Evolutionary conservation across 1,284 basidiomycete species (phyloP), one percentile per base, ranked within the genome.

Genomic region (Bondarzewia mesenterica): DNA sequence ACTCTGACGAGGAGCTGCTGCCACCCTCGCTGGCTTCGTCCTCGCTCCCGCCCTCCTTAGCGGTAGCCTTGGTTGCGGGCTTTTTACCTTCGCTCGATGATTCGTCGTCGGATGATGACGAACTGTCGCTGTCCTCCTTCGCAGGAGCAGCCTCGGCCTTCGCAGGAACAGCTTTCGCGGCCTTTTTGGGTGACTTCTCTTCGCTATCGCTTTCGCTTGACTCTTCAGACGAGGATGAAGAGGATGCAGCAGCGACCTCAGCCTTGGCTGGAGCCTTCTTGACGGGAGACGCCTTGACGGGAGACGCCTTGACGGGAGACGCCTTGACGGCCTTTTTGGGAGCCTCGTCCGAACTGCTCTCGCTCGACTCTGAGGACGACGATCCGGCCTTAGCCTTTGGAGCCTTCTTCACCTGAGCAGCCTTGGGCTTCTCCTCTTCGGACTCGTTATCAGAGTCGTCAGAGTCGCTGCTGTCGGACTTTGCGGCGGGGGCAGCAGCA

Each of bases 231-330:
- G n/a, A 16, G 4, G n/a, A 16, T 10, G 38, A 40, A 40, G n/a
- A 40, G 4, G 38, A 40, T 5, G 38, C 16, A 40, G 36, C 8
- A 14, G 45, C 15, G 14, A 35, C 18, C 20, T 16, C 35, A 3
- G 26, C 44, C 38, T 45, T 46, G n/a, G 43, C 39, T 15, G 42
- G 23, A 18, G 46, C 18, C 21, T 46, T 44, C 36, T 61, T 74
- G 26, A 73, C 63, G 56, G 70, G 69, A 4, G 64, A 60, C 44
- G 67, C 68, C 56, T 76, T 74, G 55, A 70, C 68, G 4, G 70
- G 69, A 4, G 64, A 60, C 44, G 67, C 68, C 56, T 76, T 74
- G 55, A 70, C 68, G 4, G 70, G 69, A 4, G 64, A 60, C 44
- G 67, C 68, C 56, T 76, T 74, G 55, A 64, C 61, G 42, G 68